Conservation (phyloP, 2,329 filamentous ascomycete species). For the Dactylellina haptotyla region DNA sequence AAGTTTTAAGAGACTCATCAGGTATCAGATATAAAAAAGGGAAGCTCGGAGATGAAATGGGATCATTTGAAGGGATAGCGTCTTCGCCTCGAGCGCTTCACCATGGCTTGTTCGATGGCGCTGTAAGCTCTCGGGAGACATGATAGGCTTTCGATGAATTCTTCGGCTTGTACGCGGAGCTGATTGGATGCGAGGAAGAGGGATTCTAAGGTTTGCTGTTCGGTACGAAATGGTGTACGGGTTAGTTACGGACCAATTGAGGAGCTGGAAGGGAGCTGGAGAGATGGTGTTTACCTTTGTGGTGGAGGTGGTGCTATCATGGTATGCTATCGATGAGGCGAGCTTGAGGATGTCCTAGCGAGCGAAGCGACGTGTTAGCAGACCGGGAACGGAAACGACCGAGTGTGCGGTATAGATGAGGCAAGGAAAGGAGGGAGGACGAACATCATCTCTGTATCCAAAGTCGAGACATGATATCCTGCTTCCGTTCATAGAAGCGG, state of each 20-base stretch:
- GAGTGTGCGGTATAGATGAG: no score
- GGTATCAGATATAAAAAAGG: not conserved
- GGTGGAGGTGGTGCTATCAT: slow-evolving; percentile 47
- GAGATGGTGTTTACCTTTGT: slow-evolving; percentile 38
- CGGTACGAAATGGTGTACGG: not conserved
- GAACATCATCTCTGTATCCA: slow-evolving; percentile 53
- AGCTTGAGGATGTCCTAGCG: slow-evolving; percentile 50
- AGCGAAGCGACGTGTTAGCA: slow-evolving; percentile 23
- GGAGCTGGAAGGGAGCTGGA: not conserved
- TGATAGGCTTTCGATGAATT: slow-evolving; percentile 51
- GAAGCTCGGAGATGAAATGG: not conserved
- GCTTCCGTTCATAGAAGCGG: slow-evolving; percentile 54
- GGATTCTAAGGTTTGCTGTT: slow-evolving; percentile 49
- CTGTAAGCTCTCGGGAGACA: slow-evolving; percentile 51
- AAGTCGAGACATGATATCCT: slow-evolving; percentile 54
- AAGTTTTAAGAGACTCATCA: not conserved
- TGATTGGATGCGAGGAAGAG: slow-evolving; percentile 53
- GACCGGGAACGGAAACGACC: not conserved
- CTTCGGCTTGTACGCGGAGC: slow-evolving; percentile 52
- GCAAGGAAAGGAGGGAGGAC: slow-evolving; percentile 5
- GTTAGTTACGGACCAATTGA: slow-evolving; percentile 20
- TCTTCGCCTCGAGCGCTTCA: slow-evolving; percentile 34
- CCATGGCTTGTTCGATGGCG: slow-evolving; percentile 52
- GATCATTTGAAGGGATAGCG: slow-evolving; percentile 35
- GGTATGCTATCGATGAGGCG: slow-evolving; percentile 52